Evolutionary conservation across 2,329 filamentous ascomycete genomes (phyloP).

Genomic region (Arthrobotrys sinensis): DNA sequence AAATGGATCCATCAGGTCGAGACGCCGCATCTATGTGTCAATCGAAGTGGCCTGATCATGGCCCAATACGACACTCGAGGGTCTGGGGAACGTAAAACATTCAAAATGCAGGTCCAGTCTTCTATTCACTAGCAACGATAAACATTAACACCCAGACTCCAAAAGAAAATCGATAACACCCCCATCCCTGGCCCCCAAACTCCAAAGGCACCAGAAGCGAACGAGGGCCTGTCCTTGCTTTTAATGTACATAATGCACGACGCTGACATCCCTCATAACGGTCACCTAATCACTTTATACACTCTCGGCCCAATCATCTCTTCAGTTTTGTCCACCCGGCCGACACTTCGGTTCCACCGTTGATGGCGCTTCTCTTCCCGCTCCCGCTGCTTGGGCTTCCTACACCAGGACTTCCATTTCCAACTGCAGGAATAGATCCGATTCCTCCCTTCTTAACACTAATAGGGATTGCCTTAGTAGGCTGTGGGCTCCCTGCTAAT

Average conservation of each 20-base stretch:
- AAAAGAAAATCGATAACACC: constrained; percentile 24
- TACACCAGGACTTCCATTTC: constrained; percentile 51
- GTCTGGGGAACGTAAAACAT: constrained; percentile 31
- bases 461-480: constrained; percentile 57
- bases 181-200: constrained; percentile 31
- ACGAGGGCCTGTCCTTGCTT: constrained; percentile 35
- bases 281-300: not conserved
- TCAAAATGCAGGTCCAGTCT: constrained; percentile 9
- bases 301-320: constrained; percentile 29
- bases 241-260: constrained; percentile 50
- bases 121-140: constrained; percentile 30
- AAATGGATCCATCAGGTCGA: constrained; percentile 1
- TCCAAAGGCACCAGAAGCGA: constrained; percentile 37
- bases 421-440: constrained; percentile 53
- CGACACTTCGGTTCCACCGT: constrained; percentile 54
- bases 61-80: not conserved
- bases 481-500: constrained; percentile 41
- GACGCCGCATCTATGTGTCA: constrained; percentile 20
- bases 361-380: constrained; percentile 57
- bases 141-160: constrained; percentile 3
- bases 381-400: constrained; percentile 52
- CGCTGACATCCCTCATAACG: constrained; percentile 11
- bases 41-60: constrained; percentile 41
- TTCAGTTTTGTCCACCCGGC: constrained; percentile 59
- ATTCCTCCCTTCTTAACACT: constrained; percentile 51